Evolutionary conservation across 2,329 filamentous ascomycete genomes (phyloP).

Genomic region (Paracorniculantispora psalliotae): DNA sequence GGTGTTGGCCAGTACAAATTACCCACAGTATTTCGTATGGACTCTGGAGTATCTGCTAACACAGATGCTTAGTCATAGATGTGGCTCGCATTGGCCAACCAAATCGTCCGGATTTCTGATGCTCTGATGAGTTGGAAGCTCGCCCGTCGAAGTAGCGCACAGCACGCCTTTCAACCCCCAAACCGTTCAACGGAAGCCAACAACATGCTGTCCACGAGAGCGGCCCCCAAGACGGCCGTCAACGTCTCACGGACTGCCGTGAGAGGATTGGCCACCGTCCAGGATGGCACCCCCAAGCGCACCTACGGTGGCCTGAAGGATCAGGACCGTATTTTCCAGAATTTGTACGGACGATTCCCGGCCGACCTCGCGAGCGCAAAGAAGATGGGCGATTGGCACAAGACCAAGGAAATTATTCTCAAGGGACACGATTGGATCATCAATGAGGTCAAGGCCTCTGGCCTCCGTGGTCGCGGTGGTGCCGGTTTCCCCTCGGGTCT

Average conservation of each 20-base stretch:
- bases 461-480: conserved; percentile 90
- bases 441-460: conserved; percentile 92
- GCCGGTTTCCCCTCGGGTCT: conserved; percentile 96
- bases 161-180: conserved; percentile 24
- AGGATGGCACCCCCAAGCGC: conserved; percentile 65
- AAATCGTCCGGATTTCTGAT: conserved; percentile 32
- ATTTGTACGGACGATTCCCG: conserved; percentile 90
- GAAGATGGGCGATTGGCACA: conserved; percentile 99
- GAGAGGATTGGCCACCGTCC: conserved; percentile 76
- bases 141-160: conserved; percentile 34
- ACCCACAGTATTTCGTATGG: background rate
- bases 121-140: conserved; percentile 24
- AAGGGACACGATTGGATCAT: conserved; percentile 99
- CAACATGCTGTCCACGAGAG: conserved; percentile 42
- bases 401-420: conserved; percentile 95
- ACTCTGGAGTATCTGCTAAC: conserved; percentile 27
- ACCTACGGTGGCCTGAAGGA: conserved; percentile 85
- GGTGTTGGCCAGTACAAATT: conserved; percentile 1
- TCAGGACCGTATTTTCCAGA: conserved; percentile 98
- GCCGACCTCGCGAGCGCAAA: conserved; percentile 88
- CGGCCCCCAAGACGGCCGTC: conserved; percentile 35
- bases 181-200: conserved; percentile 27
- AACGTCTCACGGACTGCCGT: conserved; percentile 40
- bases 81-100: conserved; percentile 37
- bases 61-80: conserved; percentile 24